Evolutionary conservation across 2,329 filamentous ascomycete species (phyloP).

Genomic region (Paramyrothecium sp.): DNA sequence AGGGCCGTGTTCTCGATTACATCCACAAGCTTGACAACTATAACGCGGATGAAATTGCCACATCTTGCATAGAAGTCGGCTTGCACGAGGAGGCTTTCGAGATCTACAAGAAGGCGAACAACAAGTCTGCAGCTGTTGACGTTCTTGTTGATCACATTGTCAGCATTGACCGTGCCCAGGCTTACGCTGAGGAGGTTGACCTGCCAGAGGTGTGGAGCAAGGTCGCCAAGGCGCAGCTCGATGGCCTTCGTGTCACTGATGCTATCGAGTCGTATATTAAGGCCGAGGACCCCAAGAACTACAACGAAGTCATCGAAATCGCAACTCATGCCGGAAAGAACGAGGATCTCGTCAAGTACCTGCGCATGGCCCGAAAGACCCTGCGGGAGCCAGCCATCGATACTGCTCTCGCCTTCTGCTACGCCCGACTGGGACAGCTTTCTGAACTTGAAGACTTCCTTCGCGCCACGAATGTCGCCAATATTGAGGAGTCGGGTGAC

Average conservation of each 20-base stretch:
- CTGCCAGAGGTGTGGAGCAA: conserved; percentile 96
- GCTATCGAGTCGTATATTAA: conserved; percentile 97
- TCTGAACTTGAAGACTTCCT: conserved; percentile 95
- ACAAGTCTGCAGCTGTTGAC: conserved; percentile 81
- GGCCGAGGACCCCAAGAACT: conserved; percentile 89
- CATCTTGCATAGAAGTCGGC: conserved; percentile 90
- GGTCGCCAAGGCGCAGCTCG: conserved; percentile 95
- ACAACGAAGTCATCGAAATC: conserved; percentile 93
- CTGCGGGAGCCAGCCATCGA: conserved; percentile 91
- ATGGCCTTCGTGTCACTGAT: conserved; percentile 89
- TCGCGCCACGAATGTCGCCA: conserved; percentile 87
- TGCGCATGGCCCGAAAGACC: conserved; percentile 97
- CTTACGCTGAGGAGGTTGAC: conserved; percentile 93
- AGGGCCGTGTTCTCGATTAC: conserved; percentile 92
- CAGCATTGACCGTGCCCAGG: conserved; percentile 94
- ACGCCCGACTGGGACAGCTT: conserved; percentile 87
- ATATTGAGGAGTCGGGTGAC: conserved; percentile 95
- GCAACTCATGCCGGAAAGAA: conserved; percentile 95
- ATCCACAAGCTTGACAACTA: conserved; percentile 89
- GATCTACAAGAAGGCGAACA: conserved; percentile 96
- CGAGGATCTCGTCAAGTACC: conserved; percentile 92
- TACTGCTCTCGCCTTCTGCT: conserved; percentile 90
- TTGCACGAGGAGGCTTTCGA: conserved; percentile 96
- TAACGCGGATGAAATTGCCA: conserved; percentile 87
- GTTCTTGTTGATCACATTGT: conserved; percentile 96